Base-by-base conservation (phyloP, 2,329 filamentous ascomycete genomes). In the Diaporthe citrichinensis region DNA sequence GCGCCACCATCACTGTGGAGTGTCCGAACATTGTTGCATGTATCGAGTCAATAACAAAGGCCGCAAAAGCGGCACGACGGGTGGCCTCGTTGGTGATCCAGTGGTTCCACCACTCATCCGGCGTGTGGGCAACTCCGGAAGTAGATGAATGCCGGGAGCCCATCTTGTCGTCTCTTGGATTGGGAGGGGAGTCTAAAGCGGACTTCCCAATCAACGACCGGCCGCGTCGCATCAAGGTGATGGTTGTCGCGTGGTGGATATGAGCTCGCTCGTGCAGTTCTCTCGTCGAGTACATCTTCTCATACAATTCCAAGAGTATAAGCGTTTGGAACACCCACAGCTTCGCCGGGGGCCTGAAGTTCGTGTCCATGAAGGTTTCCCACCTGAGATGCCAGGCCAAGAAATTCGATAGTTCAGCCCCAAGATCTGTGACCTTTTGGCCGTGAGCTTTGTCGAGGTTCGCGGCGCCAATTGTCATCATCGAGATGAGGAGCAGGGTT, bases 21-120 rank as follows among this genome's bases (percentile, higher is more conserved):
- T 98, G 97, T 0, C 96, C 97, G 84, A 98, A 98, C 94, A 99
- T 98, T 39, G 95, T 98, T 1, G 96, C 95, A 83, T 99, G 97
- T 2, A 96, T 97, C 6, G 96, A 98, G 83, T 99, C 97, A 78
- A 98, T 93, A 58, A 98, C 92, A 81, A 98, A 98, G 0, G 97
- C 97, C 0, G 94, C 95, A 85, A 98, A 98, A 0, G 96, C 97
- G 4, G 94, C 95, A 76, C 97, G 91, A 41, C 95, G 90, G 0
- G 96, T 98, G 1, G 96, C 94, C 83, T 99, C 97, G 69, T 95
- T 95, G 17, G 93, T 96, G 80, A 98, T 97, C 97, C 97, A 98
- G 79, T 95, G 92, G 80, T 95, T 94, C 97, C 97, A 99, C 88
- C 94, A 97, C 78, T 98, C 95, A 77, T 98, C 95, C 0, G 93